Conservation (phyloP, 306 rosid species). For the Cucurbita moschata region DNA sequence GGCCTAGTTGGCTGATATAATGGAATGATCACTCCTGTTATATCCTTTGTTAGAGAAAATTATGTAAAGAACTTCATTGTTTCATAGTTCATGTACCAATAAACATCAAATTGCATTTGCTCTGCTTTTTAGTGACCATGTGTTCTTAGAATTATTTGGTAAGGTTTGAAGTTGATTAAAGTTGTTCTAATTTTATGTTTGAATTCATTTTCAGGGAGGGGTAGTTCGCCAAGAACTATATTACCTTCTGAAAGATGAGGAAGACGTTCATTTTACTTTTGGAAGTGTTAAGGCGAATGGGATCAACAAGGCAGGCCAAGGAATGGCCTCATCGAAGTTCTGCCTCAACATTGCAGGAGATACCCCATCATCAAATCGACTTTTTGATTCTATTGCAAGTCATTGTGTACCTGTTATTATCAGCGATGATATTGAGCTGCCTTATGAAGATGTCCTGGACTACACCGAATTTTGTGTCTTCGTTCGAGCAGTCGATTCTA, state of each 20-base stretch:
- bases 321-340: constrained; percentile 76
- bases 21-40: not conserved
- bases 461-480: constrained; percentile 70
- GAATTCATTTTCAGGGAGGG: constrained; percentile 53
- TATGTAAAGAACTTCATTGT: not conserved
- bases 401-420: constrained; percentile 84
- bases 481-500: constrained; percentile 41
- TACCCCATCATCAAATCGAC: constrained; percentile 83
- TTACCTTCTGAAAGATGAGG: constrained; percentile 81
- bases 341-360: constrained; percentile 87
- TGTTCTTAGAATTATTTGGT: not conserved
- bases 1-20: not conserved
- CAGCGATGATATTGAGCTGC: constrained; percentile 79
- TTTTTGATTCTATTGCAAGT: constrained; percentile 80
- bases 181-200: constrained; percentile 4
- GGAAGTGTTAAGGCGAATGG: constrained; percentile 64
- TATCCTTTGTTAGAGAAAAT: not conserved
- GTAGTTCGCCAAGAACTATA: constrained; percentile 72
- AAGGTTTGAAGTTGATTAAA: not conserved
- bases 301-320: constrained; percentile 47
- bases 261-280: constrained; percentile 54
- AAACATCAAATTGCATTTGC: not conserved
- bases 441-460: constrained; percentile 70
- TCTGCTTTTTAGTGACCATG: not conserved
- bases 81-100: not conserved